A percentile compares a stretch with the other conserved stretches of the same genome.
Conservation (phyloP, 306 rosid species). For the Betula pendula region DNA sequence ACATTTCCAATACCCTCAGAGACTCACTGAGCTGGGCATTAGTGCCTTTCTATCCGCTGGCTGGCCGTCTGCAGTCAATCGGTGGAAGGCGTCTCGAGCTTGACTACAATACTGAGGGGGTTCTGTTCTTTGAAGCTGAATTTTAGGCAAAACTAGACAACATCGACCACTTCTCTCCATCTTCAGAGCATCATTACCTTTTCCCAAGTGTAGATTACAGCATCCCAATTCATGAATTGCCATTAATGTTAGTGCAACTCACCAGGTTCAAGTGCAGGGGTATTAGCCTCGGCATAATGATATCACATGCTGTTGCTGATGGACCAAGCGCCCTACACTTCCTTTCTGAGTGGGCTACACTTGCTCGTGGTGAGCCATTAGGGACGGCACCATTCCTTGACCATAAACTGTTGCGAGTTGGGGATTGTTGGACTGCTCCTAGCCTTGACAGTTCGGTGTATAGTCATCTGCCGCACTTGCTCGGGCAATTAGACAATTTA, state of each 20-base stretch:
- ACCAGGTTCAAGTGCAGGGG: conserved; percentile 61
- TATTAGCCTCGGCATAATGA: conserved; percentile 26
- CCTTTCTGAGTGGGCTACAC: conserved; percentile 51
- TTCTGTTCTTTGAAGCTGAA: conserved; percentile 49
- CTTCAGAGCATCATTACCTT: conserved; percentile 19
- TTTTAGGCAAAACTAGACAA: conserved; percentile 29
- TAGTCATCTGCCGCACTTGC: conserved; percentile 25
- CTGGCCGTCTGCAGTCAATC: conserved; percentile 55
- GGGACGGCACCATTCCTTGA: conserved; percentile 44
- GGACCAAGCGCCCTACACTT: conserved; percentile 51
- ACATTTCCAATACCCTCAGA: conserved; percentile 37
- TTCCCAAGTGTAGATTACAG: conserved; percentile 42
- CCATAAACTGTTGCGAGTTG: conserved; percentile 23
- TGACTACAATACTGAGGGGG: conserved; percentile 53
- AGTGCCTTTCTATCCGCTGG: conserved; percentile 62
- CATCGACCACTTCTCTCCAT: conserved; percentile 39
- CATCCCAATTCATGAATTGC: conserved; percentile 47
- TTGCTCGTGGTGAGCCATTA: conserved; percentile 46
- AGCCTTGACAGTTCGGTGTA: conserved; percentile 22
- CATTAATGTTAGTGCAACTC: conserved; percentile 44
- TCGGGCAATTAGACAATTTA: not conserved
- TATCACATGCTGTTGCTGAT: conserved; percentile 53
- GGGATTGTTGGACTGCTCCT: conserved; percentile 12
- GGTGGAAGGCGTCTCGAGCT: conserved; percentile 49
- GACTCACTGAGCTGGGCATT: conserved; percentile 46